phyloP scores from a whole-genome alignment of 495 filamentous ascomycete genomes.

The Xylaria acuta region DNA sequence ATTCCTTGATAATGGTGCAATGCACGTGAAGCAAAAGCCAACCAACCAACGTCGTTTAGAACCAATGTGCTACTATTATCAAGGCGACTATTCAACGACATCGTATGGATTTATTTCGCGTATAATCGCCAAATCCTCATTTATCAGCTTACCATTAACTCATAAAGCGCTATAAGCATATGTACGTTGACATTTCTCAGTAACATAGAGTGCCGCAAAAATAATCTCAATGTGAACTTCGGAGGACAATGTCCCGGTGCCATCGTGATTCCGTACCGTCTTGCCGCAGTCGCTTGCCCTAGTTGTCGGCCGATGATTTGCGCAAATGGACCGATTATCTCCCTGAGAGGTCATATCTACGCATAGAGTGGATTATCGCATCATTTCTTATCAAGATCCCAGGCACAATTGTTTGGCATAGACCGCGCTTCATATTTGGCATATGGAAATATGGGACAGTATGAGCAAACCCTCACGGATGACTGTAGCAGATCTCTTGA shows the following conservation, averaged over 20 bases:
- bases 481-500: too few species aligned
- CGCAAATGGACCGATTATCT: constrained; percentile 3
- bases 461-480: neutral
- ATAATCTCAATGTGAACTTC: constrained; percentile 6
- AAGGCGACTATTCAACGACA: neutral
- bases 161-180: neutral
- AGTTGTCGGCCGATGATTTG: constrained; percentile 8
- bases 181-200: neutral
- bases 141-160: constrained; percentile 10
- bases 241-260: constrained; percentile 9
- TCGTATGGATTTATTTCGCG: neutral
- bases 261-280: constrained; percentile 13
- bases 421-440: neutral
- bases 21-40: constrained; percentile 2
- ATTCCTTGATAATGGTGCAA: neutral
- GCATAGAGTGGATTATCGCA: neutral
- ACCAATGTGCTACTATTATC: neutral
- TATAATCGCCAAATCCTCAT: neutral
- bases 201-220: constrained; percentile 4
- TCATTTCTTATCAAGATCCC: constrained; percentile 7
- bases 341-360: neutral
- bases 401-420: neutral
- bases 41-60: constrained; percentile 7
- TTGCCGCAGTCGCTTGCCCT: constrained; percentile 2
- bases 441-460: neutral